Conservation (phyloP, 2,329 filamentous ascomycete species). For the Ophiognomonia clavigignenti-juglandacearum region DNA sequence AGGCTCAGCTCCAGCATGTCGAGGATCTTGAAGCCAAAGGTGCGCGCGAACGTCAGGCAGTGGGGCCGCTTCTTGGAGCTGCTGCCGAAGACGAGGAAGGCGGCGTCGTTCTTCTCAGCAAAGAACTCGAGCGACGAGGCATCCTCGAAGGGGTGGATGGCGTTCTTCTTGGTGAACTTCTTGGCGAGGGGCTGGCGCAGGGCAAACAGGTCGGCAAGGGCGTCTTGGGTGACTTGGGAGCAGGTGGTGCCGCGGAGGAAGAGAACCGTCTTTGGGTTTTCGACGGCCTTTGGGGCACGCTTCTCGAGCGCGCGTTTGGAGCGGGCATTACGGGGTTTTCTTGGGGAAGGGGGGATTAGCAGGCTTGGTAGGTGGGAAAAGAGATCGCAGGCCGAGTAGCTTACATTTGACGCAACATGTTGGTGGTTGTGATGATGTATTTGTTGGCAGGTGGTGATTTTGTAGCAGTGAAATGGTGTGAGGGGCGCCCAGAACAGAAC, state of each 20-base stretch:
- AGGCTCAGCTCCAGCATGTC: constrained; percentile 94
- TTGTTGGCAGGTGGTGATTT: constrained; percentile 9
- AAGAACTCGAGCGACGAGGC: constrained; percentile 87
- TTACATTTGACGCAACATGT: constrained; percentile 47
- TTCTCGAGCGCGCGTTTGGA: constrained; percentile 94
- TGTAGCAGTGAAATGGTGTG: too few relatives aligned
- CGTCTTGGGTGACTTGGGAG: constrained; percentile 76
- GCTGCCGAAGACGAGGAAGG: constrained; percentile 76
- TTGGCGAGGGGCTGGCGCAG: constrained; percentile 80
- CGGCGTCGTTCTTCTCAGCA: constrained; percentile 91
- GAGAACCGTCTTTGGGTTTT: constrained; percentile 86
- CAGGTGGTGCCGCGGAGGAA: constrained; percentile 85
- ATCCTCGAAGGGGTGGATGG: constrained; percentile 91
- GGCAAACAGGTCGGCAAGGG: constrained; percentile 77
- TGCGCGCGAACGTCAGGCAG: constrained; percentile 74
- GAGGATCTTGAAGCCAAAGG: constrained; percentile 80
- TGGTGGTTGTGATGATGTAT: constrained; percentile 6
- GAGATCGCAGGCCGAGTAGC: constrained; percentile 12
- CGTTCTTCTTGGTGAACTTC: constrained; percentile 96
- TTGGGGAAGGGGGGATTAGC: constrained; percentile 21
- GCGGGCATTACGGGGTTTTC: constrained; percentile 68
- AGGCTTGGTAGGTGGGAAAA: neutral
- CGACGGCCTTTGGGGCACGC: constrained; percentile 79
- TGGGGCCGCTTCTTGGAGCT: constrained; percentile 96
- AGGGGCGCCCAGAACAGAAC: too few relatives aligned